A percentile compares a stretch with the other conserved stretches of the same genome.
phyloP scores from a whole-genome alignment of 768 basidiomycete species.

The Tephrocybe sp. region DNA sequence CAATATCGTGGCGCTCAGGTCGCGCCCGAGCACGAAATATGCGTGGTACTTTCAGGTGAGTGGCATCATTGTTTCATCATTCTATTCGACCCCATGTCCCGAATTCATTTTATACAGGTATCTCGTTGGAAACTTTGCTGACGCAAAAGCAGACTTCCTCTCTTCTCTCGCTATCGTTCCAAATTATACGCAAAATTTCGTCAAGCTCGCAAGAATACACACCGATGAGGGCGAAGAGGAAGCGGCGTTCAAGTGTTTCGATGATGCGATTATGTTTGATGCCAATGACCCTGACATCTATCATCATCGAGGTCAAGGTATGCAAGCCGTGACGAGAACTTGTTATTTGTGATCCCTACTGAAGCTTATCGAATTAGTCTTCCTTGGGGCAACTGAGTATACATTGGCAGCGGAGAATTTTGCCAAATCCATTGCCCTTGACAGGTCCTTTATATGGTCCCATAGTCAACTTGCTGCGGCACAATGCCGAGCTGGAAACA shows the following conservation, averaged over 20 bases:
- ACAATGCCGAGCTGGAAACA: constrained; percentile 83
- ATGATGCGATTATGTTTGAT: constrained; percentile 81
- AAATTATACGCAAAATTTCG: constrained; percentile 82
- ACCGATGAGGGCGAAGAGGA: constrained; percentile 89
- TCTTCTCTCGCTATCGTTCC: constrained; percentile 69
- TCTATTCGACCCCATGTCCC: not conserved
- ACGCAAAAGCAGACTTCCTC: constrained; percentile 81
- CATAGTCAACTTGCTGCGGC: constrained; percentile 97
- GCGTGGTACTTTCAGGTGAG: constrained; percentile 92
- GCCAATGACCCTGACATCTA: constrained; percentile 90
- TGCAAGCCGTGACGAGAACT: constrained; percentile 18
- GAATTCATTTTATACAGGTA: constrained; percentile 50
- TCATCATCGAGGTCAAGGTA: constrained; percentile 97
- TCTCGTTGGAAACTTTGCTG: constrained; percentile 78
- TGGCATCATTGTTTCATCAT: constrained; percentile 8
- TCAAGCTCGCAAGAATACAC: constrained; percentile 94
- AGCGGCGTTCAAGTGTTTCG: constrained; percentile 88
- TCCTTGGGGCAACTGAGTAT: constrained; percentile 93
- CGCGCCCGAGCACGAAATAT: constrained; percentile 90
- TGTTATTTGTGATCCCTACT: not conserved
- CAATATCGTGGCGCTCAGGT: constrained; percentile 57
- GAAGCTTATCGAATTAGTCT: constrained; percentile 44
- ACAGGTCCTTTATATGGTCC: constrained; percentile 88
- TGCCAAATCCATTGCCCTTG: constrained; percentile 83
- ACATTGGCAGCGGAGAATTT: constrained; percentile 86